Evolutionary conservation across 208 protist genomes (phyloP).

Genomic region (Crithidia fasciculata): DNA sequence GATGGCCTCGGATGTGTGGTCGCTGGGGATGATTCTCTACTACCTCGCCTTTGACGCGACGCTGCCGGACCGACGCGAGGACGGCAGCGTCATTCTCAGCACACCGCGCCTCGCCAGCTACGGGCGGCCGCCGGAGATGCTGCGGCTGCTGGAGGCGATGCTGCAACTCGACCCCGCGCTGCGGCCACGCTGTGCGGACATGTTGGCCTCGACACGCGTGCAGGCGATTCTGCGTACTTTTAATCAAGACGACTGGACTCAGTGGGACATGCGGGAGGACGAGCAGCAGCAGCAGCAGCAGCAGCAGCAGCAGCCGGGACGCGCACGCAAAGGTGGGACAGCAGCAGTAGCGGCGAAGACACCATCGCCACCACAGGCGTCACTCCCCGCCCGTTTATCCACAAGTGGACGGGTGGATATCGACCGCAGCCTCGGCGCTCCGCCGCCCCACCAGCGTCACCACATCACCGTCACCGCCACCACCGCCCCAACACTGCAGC

Average conservation of each 20-base stretch:
- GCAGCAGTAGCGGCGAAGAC: neutral
- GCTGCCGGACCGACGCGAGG: constrained; percentile 48
- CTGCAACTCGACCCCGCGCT: constrained; percentile 65
- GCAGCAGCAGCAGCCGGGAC: constrained; percentile 24
- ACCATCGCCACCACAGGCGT: constrained; percentile 2
- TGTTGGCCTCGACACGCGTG: constrained; percentile 74
- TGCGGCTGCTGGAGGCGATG: constrained; percentile 80
- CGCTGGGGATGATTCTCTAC: constrained; percentile 89
- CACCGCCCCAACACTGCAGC: constrained; percentile 1
- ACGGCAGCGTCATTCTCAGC: constrained; percentile 55
- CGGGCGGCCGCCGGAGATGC: constrained; percentile 83
- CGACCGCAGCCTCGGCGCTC: neutral
- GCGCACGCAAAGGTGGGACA: constrained; percentile 13
- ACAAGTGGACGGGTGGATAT: neutral
- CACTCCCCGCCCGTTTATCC: neutral
- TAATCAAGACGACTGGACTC: constrained; percentile 49
- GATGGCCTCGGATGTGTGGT: constrained; percentile 83
- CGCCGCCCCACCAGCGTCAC: neutral
- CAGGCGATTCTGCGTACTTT: constrained; percentile 79
- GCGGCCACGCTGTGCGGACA: constrained; percentile 80
- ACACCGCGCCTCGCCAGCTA: constrained; percentile 38
- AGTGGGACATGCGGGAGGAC: constrained; percentile 28
- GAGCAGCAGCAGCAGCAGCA: no score
- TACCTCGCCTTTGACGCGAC: constrained; percentile 78
- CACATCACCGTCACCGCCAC: constrained; percentile 18